phyloP scores from a whole-genome alignment of 345 rosid genomes.

The Sapria himalayana region DNA sequence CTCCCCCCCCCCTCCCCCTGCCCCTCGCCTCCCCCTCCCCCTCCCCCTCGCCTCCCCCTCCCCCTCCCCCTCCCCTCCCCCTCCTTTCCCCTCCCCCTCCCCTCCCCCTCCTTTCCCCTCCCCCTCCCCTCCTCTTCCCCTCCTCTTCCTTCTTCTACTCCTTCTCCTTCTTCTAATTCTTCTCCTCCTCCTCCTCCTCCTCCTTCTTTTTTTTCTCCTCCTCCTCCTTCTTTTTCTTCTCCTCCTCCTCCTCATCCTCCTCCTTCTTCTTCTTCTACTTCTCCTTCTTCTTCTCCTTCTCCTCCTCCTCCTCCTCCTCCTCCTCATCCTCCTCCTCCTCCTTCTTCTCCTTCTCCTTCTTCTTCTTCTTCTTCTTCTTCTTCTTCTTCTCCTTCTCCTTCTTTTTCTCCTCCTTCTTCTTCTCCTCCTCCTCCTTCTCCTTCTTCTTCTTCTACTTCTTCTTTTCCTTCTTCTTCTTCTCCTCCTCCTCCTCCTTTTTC shows the following conservation, averaged over 20 bases:
- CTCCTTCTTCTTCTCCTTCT: neutral
- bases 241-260: neutral
- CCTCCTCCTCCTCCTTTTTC: no score
- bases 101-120: neutral
- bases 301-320: neutral
- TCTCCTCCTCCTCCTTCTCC: no score
- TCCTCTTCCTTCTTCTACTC: neutral
- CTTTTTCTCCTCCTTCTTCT: no score
- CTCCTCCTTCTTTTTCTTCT: neutral
- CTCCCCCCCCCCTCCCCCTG: neutral
- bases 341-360: neutral
- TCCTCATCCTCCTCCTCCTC: neutral
- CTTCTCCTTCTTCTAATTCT: neutral
- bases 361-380: neutral
- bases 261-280: neutral
- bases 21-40: neutral
- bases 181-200: neutral
- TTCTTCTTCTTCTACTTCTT: no score
- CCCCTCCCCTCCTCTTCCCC: neutral
- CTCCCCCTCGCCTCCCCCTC: neutral
- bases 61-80: neutral
- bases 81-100: neutral
- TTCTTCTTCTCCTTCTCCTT: no score
- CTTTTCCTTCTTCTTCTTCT: no score
- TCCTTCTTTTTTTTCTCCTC: neutral